A percentile compares a stretch with the other conserved stretches of the same genome.
phyloP scores from a whole-genome alignment of 2,329 filamentous ascomycete species.

The Sclerotinia glacialis region DNA sequence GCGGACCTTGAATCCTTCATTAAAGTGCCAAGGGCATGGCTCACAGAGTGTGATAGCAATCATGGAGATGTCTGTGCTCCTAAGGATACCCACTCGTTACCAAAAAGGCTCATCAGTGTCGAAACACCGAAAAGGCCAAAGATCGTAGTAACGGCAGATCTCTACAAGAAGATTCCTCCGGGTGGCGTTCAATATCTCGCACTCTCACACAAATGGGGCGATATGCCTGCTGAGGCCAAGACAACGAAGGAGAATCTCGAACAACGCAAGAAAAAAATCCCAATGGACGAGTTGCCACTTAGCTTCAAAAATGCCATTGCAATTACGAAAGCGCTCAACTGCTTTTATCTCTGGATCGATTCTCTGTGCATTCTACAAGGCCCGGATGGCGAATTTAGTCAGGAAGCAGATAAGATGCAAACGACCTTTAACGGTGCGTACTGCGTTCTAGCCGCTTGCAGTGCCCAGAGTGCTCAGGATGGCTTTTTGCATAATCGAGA shows the following conservation, averaged over 20 bases:
- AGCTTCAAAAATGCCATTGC: constrained; percentile 36
- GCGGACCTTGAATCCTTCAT: neutral
- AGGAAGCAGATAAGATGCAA: constrained; percentile 33
- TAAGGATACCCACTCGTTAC: neutral
- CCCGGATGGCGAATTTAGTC: constrained; percentile 32
- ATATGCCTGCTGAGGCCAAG: constrained; percentile 5
- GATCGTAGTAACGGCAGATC: neutral
- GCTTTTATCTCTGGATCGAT: constrained; percentile 40
- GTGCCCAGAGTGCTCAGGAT: neutral
- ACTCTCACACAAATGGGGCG: constrained; percentile 25
- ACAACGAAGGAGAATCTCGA: constrained; percentile 15
- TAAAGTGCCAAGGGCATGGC: neutral
- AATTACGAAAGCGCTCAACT: constrained; percentile 31
- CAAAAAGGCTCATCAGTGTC: neutral
- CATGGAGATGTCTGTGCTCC: neutral
- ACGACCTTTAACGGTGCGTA: constrained; percentile 28
- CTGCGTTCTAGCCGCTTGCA: constrained; percentile 17
- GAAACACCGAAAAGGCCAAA: neutral
- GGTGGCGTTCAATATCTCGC: constrained; percentile 12
- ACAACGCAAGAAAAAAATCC: constrained; percentile 16
- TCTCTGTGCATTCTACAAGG: constrained; percentile 40
- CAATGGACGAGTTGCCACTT: constrained; percentile 27
- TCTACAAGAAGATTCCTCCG: neutral
- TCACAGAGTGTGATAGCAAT: neutral
- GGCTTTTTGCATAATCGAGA: neutral